phyloP scores from a whole-genome alignment of 1,139 yeast species.

The Eremothecium cymbalariae region DNA sequence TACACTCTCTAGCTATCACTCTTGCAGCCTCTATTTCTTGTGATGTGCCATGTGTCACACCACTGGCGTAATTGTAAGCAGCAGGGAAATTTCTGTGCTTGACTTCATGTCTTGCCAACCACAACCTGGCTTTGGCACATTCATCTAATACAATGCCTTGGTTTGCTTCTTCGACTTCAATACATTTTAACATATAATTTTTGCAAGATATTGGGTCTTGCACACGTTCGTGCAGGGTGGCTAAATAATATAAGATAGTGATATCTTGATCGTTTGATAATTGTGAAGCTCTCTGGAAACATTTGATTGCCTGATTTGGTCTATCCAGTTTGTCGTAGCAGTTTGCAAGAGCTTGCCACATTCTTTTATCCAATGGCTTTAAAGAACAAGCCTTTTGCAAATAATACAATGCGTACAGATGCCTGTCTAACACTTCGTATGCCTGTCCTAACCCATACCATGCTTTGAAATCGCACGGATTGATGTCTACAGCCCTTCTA shows the following conservation, averaged over 20 bases:
- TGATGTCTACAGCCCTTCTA: conserved; percentile 81
- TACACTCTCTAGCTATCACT: conserved; percentile 67
- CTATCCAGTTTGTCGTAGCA: conserved; percentile 80
- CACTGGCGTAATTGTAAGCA: conserved; percentile 70
- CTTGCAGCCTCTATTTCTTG: conserved; percentile 88
- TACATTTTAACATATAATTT: conserved; percentile 63
- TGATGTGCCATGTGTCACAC: conserved; percentile 67
- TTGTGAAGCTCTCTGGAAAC: conserved; percentile 43
- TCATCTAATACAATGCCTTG: conserved; percentile 65
- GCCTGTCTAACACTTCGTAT: conserved; percentile 94
- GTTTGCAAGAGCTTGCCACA: conserved; percentile 95
- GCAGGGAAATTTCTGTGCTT: conserved; percentile 48
- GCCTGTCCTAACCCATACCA: conserved; percentile 99
- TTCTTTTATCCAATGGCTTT: conserved; percentile 82
- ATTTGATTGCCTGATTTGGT: conserved; percentile 38
- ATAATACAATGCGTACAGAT: conserved; percentile 81
- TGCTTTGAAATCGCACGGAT: conserved; percentile 84
- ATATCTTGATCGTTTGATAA: conserved; percentile 42
- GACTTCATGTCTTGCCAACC: conserved; percentile 75
- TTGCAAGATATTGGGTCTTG: conserved; percentile 48
- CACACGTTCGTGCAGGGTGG: conserved; percentile 53
- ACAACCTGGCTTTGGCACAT: conserved; percentile 71
- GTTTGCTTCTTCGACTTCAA: conserved; percentile 50
- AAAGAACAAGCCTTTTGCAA: conserved; percentile 86
- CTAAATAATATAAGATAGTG: conserved; percentile 56